phyloP scores from a whole-genome alignment of 192 early-diverging fungal genomes.

The Coemansia sp. region DNA sequence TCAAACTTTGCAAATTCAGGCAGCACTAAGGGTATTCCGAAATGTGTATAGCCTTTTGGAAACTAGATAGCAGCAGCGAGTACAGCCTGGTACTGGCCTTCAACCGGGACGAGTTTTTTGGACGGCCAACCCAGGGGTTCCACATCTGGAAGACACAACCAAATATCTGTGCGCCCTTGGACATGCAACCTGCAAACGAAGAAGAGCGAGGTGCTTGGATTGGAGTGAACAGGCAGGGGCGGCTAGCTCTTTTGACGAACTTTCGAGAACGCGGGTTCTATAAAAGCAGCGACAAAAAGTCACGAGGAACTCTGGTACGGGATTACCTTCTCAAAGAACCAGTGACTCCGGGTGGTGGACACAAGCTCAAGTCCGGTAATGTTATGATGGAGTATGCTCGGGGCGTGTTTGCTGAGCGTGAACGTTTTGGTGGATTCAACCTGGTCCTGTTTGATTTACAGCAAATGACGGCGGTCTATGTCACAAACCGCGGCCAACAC shows the following conservation, averaged over 20 bases:
- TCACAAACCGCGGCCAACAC: not conserved
- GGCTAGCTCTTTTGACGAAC: conserved; percentile 36
- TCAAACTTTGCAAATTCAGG: no score
- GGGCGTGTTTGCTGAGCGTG: conserved; percentile 12
- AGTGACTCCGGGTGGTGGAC: conserved; percentile 1
- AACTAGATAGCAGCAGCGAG: not conserved
- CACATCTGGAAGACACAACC: conserved; percentile 20
- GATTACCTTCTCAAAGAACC: conserved; percentile 20
- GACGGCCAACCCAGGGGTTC: conserved; percentile 26
- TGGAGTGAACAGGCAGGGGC: conserved; percentile 15
- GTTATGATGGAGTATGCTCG: conserved; percentile 19
- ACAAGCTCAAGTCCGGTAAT: not conserved
- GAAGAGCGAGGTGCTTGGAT: conserved; percentile 31
- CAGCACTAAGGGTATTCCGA: no score
- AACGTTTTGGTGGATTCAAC: conserved; percentile 37
- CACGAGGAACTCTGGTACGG: conserved; percentile 38
- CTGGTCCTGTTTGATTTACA: conserved; percentile 32
- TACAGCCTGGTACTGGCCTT: conserved; percentile 24
- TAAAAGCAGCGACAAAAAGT: conserved; percentile 12
- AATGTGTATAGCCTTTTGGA: conserved; percentile 40
- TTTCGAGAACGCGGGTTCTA: conserved; percentile 10
- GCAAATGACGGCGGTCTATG: not conserved
- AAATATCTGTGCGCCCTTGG: conserved; percentile 28
- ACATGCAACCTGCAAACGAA: conserved; percentile 15
- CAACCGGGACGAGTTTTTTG: conserved; percentile 42